Evolutionary conservation across 2,329 filamentous ascomycete genomes (phyloP), one percentile per base, ranked within the genome.

Genomic region (Fusarium sp.): DNA sequence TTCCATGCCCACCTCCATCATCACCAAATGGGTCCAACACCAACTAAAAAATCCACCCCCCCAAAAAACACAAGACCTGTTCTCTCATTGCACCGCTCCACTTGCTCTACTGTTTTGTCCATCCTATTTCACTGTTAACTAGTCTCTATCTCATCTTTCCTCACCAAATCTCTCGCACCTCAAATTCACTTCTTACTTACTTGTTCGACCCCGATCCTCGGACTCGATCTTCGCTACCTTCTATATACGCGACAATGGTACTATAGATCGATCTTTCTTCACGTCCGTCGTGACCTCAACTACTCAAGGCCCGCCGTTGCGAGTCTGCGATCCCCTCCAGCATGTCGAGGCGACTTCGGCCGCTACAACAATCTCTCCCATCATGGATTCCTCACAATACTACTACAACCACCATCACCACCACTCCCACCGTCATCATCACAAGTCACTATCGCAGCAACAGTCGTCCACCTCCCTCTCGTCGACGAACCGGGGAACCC

Each of bases 371-470:
- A 72, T 62, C 60, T 71, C 70, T 62, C 60, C 66, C 70, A 74
- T 59, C 67, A 76, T 76, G 74, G 74, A 76, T 65, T 53, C 74
- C 61, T 69, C 74, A 58, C 73, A 76, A 43, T 72, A 75, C 59
- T 69, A 73, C 18, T 60, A 70, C 30, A 60, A 69, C n/a, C 67
- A 71, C 37, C 67, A 70, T 14, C 69, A 73, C 44, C 63, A 66
- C 48, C 67, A 69, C 43, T 56, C 68, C 44, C 70, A 71, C 57
- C 71, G 56, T n/a, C 68, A 69, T 43, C 73, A 75, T 31, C 72
- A 75, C 62, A 75, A 75, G 39, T 75, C 73, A 58, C 65, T 75
- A 26, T 76, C 74, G 57, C 74, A 76, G 64, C 74, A 76, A 58
- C 74, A 75, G 61, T 73, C 74, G 64, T 72, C 71, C 62, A 55